Base-by-base conservation (phyloP, 2,329 filamentous ascomycete genomes). In the Proliferodiscus dingleyae region DNA sequence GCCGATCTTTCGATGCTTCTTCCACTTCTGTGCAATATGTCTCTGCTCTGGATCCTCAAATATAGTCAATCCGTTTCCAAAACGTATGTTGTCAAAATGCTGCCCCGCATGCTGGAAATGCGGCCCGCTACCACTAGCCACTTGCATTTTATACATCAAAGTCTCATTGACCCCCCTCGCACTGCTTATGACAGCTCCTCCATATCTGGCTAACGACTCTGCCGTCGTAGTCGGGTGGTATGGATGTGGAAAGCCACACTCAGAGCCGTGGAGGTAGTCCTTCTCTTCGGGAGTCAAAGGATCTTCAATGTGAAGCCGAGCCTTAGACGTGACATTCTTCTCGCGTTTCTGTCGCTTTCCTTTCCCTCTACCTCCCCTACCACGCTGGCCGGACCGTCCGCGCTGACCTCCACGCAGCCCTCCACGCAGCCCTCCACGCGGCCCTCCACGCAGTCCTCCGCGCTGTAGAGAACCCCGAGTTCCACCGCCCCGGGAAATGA, bases 311-410 rank as follows among this genome's bases (percentile, higher is more conserved):
- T n/a, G n/a, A n/a, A n/a, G n/a, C n/a, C n/a, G n/a, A n/a, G n/a
- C n/a, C n/a, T n/a, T n/a, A n/a, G n/a, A n/a, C n/a, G n/a, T n/a
- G n/a, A n/a, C n/a, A n/a, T 47, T 41, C 9, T 56, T 50, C 7
- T 45, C 45, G 30, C 8, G n/a, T 34, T 3, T 37, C 41, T 28
- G 47, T 13, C 26, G 42, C 36, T 24, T 41, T 42, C 22, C 24
- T 36, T 8, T 43, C 30, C 57, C 2, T 69, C 69, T 1, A 65
- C 66, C 4, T 39, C 64, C 43, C 58, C 51, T 37, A 28, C 49
- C 41, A 36, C 49, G 21, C 32, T 15, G 24, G 22, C 26, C 50
- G 22, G 51, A 46, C 21, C 49, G 18, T 11, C 43, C 45, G 36
- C 53, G 40, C 28, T 50, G 42, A 33, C 43, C 34, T 19, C 15